A percentile compares a stretch with the other conserved stretches of the same genome.
These are phyloP conservation scores for Trichoderma citrinoviride DNA, from an alignment of 2,329 filamentous ascomycete species.

Conservation along the genomic window DNA sequence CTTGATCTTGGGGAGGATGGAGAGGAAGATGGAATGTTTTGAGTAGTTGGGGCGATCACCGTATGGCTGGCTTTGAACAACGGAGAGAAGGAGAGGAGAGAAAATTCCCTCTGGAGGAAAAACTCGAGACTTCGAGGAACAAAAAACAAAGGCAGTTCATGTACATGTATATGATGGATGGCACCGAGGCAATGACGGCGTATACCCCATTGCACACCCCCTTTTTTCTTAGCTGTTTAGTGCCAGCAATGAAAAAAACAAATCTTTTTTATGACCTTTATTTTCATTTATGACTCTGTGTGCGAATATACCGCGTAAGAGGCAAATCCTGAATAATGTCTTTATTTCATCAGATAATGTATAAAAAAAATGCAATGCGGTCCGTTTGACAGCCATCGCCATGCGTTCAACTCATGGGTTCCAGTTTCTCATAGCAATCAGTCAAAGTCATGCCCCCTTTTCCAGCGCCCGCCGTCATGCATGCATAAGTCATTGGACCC, in stretches of 20 bases:
- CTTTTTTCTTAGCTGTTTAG: background rate
- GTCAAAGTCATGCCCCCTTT: too few species aligned
- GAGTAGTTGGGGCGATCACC: background rate
- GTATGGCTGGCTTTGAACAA: background rate
- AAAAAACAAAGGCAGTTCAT: background rate
- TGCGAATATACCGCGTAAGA: too few species aligned
- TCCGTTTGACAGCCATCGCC: background rate
- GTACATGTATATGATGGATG: constrained; percentile 9
- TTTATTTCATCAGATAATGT: too few species aligned
- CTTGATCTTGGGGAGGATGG: background rate
- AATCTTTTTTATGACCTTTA: constrained; percentile 1
- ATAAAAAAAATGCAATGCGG: background rate
- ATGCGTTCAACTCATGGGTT: background rate
- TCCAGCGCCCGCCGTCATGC: too few species aligned
- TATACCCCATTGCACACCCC: background rate
- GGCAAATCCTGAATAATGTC: too few species aligned
- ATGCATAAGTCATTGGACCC: too few species aligned
- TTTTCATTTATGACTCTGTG: too few species aligned
- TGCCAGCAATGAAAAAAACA: constrained; percentile 3
- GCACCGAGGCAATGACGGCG: background rate
- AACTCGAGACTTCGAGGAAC: background rate
- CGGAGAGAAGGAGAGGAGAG: too few species aligned
- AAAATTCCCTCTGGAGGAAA: background rate
- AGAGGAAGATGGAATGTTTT: background rate
- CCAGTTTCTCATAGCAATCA: too few species aligned